Conservation (phyloP, 1,284 basidiomycete genomes). For the Phellopilus nigrolimitatus region DNA sequence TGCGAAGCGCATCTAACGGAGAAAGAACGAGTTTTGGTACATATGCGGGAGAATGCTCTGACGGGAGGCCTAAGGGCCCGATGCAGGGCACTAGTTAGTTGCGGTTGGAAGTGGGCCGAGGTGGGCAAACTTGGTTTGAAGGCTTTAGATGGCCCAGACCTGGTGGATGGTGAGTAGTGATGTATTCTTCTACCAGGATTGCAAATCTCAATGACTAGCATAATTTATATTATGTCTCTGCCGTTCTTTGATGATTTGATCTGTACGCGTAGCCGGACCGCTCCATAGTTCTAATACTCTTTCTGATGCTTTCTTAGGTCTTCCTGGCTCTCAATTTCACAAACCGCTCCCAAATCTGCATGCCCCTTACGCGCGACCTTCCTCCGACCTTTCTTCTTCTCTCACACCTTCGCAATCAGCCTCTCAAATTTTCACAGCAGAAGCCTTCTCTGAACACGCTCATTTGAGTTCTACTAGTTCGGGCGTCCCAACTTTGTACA, state of each 20-base stretch:
- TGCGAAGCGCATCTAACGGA: conserved; percentile 66
- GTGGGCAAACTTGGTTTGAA: conserved; percentile 53
- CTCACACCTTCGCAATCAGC: conserved; percentile 64
- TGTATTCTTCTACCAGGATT: too few species aligned
- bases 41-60: conserved; percentile 45
- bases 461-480: conserved; percentile 4
- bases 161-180: not conserved
- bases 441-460: not conserved
- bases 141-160: conserved; percentile 33
- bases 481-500: not conserved
- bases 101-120: conserved; percentile 61
- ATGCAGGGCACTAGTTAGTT: conserved; percentile 60
- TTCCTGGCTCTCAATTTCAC: not conserved
- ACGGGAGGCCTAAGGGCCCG: conserved; percentile 56
- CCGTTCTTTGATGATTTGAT: not conserved
- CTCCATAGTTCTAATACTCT: not conserved
- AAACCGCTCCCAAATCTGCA: conserved; percentile 15
- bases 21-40: conserved; percentile 61
- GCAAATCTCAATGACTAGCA: too few species aligned
- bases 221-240: not conserved
- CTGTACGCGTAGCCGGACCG: conserved; percentile 1
- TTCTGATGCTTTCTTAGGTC: not conserved
- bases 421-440: conserved; percentile 36
- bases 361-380: conserved; percentile 16
- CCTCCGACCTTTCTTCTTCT: conserved; percentile 45